Base-by-base conservation (phyloP, 192 early-diverging fungal species). In the Backusella westeae region DNA sequence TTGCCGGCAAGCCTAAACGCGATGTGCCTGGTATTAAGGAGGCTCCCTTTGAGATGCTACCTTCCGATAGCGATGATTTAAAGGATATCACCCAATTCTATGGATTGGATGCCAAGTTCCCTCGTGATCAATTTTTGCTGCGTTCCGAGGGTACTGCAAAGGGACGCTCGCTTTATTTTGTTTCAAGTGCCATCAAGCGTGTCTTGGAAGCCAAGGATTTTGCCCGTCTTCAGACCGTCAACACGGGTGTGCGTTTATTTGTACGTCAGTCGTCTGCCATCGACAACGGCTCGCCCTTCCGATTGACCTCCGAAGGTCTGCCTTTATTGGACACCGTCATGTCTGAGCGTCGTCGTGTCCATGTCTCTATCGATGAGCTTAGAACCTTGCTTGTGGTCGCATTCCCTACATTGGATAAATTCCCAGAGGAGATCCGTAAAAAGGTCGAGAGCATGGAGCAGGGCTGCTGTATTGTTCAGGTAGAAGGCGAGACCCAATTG, bases 201-300 rank as follows among this genome's bases (percentile, higher is more conserved):
- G 80, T 98, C 32, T 80, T 98, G 77, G 69, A 81, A 44, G 87
- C 92, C 6, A 56, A 80, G 0, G 91, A 94, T 71, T 83, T 86
- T 36, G 77, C 82, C 10, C 88, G 90, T 35, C 82, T 95, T 66
- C 90, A 91, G 49, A 86, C 94, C 4, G 96, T 99, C 53, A 98
- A 99, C 84, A 96, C 96, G 0, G 98, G 98, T 34, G 94, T 99
- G 70, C 87, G 89, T 59, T 84, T 93, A 17, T 98, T 99, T 80
- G 89, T 91, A 42, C 91, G 94, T 74, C 91, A 93, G 85, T 87
- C 87, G 53, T 84, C 90, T 23, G 84, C 85, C 46, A 80, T 83
- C 6, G 85, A 85, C 41, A 79, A 68, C 26, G 76, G 77, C 19
- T 94, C 90, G 74, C 74, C 86, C n/a, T 93, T 89, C 87, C 85